Percentiles rank a stretch among this genome's conserved stretches.
These are phyloP conservation scores for Aspergillus jensenii DNA, from an alignment of 2,329 filamentous ascomycete species.

Conservation along the genomic window DNA sequence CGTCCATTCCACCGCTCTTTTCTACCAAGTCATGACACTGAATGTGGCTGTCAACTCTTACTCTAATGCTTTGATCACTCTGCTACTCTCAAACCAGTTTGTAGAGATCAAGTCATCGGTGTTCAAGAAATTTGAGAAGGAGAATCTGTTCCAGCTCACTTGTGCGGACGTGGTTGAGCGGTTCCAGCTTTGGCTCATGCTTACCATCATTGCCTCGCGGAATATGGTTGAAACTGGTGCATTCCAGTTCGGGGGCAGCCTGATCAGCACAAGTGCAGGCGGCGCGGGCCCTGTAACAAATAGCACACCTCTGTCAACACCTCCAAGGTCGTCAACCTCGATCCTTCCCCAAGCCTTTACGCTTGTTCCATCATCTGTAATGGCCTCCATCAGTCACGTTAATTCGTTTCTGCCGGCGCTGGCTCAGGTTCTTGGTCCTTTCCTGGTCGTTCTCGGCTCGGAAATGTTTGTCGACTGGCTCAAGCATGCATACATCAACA, in stretches of 20 bases:
- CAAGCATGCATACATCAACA: slow-evolving; percentile 96
- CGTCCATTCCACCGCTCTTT: slow-evolving; percentile 80
- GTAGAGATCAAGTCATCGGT: slow-evolving; percentile 98
- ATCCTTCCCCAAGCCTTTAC: slow-evolving; percentile 91
- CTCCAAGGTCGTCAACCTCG: slow-evolving; percentile 59
- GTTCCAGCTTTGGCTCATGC: slow-evolving; percentile 96
- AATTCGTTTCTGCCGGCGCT: slow-evolving; percentile 45
- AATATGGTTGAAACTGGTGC: slow-evolving; percentile 96
- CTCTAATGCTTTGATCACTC: slow-evolving; percentile 88
- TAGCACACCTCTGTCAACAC: slow-evolving; percentile 56
- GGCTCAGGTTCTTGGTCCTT: slow-evolving; percentile 87
- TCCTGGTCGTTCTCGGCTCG: slow-evolving; percentile 88
- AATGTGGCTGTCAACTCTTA: slow-evolving; percentile 99
- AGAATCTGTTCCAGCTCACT: slow-evolving; percentile 93
- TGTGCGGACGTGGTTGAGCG: slow-evolving; percentile 96
- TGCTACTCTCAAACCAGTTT: slow-evolving; percentile 95
- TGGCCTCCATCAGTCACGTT: slow-evolving; percentile 43
- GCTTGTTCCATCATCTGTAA: slow-evolving; percentile 61
- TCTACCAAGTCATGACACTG: slow-evolving; percentile 96
- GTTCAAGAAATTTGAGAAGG: slow-evolving; percentile 98
- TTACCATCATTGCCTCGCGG: slow-evolving; percentile 91
- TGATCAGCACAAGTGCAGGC: slow-evolving; percentile 33
- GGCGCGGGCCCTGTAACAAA: slow-evolving; percentile 35
- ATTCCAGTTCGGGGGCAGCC: slow-evolving; percentile 56
- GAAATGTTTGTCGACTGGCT: slow-evolving; percentile 97